Base-by-base conservation (phyloP, 1,284 basidiomycete genomes). In the Trichosporon sp. region DNA sequence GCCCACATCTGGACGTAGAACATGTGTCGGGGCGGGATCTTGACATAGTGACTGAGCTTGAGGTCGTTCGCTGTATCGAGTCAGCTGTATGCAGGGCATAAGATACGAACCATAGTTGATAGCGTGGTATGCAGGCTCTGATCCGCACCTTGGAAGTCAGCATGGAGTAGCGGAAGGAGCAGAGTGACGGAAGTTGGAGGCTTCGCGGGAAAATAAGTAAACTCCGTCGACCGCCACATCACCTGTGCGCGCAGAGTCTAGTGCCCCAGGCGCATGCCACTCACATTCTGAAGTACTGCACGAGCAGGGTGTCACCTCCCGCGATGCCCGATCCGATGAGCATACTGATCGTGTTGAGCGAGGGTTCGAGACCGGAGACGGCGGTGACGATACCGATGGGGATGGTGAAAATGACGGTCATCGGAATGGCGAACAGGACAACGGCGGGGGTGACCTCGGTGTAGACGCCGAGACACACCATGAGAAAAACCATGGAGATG, bases 401-500 rank as follows among this genome's bases (percentile, higher is more conserved):
- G 21, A 74, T 71, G 37, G 71, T 35, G 46, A 74, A 74, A 56
- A 74, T 70, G 64, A 74, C 16, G 6, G 73, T 71, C n/a, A 74
- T 63, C 19, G 70, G 68, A 2, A 68, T 68, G 0, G 70, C 73
- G 11, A 71, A 35, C 40, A 74, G 40, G 31, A 74, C 73, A 3
- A 74, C 68, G 0, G 98, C 90, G 0, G 96, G 95, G 46, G 96
- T 88, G 5, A 87, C 88, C 11, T 93, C 94, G 71, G 93, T 84
- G 89, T 92, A 97, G 11, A 92, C 87, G 86, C 95, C 92, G 16
- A 92, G 89, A 19, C 91, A 88, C 10, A 93, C 84, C 70, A 98
- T 87, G 65, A 90, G 90, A 66, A 97, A 75, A 16, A 87, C 81
- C 80, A 95, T 91, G 77, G 91, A 93, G 4, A 90, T 78, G 4